Evolutionary conservation across 441 rosid species (phyloP), one percentile per base, ranked within the genome.

Genomic region (Adansonia rubrostipa): DNA sequence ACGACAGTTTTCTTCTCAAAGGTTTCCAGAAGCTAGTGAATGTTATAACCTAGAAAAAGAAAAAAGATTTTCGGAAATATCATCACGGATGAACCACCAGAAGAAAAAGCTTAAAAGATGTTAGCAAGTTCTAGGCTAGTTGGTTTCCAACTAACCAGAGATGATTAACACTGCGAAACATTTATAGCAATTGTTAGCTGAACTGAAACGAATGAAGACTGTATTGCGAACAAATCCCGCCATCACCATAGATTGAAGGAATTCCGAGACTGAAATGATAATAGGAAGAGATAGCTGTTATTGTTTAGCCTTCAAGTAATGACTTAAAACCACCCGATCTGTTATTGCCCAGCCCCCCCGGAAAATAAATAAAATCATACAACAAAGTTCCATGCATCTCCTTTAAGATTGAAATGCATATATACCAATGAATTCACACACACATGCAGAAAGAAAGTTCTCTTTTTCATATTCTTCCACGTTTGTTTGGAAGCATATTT

Each of bases 401-500:
- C 13, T 24, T 24, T 48, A 69, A 19, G 57, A 68, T 20, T 47
- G 36, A 70, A 47, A 70, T 48, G 58, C 40, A 20, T 22, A 15
- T 51, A 6, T 50, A 50, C 60, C 20, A 70, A 70, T 22, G 13
- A 51, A 45, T 6, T 22, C 65, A 6, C 20, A 36, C 20, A 0
- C 47, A 36, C 8, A 28, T 28, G 67, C 45, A 28, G 45, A 28
- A 5, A 71, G 20, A 13, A 19, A 42, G 20, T 44, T 17, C 2
- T 42, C 10, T 0, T 71, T 71, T 71, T 71, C 28, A 36, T 40
- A 13, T 40, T 42, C 63, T 64, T 65, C 61, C 50, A 50, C 14
- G 20, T 48, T 64, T 48, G 17, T 36, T 15, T 15, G 33, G 78
- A 75, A 51, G 56, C 50, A 75, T 13, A 24, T 64, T 47, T 11